Base-by-base conservation (phyloP, 2,329 filamentous ascomycete species). In the Sporothrix variecibatus region DNA sequence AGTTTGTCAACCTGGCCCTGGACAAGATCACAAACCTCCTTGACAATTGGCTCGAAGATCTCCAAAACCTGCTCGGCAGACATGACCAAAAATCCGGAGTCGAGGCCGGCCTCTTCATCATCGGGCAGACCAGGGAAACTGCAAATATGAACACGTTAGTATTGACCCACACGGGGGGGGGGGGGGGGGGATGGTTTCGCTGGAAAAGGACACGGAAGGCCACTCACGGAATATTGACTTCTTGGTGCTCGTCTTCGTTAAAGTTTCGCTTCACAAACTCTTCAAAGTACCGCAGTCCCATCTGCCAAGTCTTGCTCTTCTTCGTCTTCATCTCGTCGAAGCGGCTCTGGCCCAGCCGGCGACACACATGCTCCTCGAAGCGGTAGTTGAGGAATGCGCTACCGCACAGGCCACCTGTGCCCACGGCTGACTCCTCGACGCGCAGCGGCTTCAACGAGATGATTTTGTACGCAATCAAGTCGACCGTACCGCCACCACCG, bases 231-330 rank as follows among this genome's bases (percentile, higher is more conserved):
- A 95, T 88, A 74, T 94, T 94, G 74, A 94, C 89, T 80, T 95
- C 93, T 69, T 90, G 87, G 76, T 93, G 89, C 79, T 94, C 92
- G 65, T 94, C 92, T 78, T 93, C 91, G 79, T 93, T 92, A 80
- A 95, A 95, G 79, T 94, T 94, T 17, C 93, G 88, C 82, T 95
- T 95, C 17, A 95, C 92, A 80, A 94, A 94, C 79, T 95, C 92
- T 78, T 95, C 93, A 81, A 94, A 95, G 79, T 94, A 94, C 73
- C 90, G 88, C 70, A 95, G 84, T 1, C 91, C 93, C 90, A 91
- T 91, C 80, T 92, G 92, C 92, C 93, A 95, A 0, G 91, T 93
- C 82, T 93, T 94, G 2, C 88, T 88, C 81, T 94, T 94, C 82
- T 93, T 93, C 71, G 88, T 81, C 80, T 93, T 92, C 91, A 95